Base-by-base conservation (phyloP, 306 rosid genomes). In the Dalbergia oliveri region DNA sequence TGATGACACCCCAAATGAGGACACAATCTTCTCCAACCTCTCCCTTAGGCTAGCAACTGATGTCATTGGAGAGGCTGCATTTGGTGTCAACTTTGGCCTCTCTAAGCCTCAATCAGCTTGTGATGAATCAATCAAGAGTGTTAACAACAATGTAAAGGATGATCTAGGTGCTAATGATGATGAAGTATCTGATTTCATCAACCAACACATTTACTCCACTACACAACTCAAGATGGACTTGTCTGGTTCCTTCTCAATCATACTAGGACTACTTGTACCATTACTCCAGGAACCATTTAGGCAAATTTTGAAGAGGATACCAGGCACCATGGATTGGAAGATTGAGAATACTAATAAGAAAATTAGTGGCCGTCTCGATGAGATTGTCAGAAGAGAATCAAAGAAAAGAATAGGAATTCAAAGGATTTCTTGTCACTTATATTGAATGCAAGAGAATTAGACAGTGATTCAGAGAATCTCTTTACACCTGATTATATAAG, bases 211-310 rank as follows among this genome's bases (percentile, higher is more conserved):
- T 11, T 95, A 93, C 83, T 95, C 99, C 76, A 93, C 97, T 50
- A 86, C 98, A 11, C 96, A 95, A 49, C 92, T 95, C 12, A 95
- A 93, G 83, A 91, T 95, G 98, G 99, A 95, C 79, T 77, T 95
- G 18, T 88, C 99, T 3, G 99, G 99, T 71, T 93, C 97, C n/a
- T 86, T 95, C 39, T 95, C 99, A 8, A 95, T 95, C 81, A 90
- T 96, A 47, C 76, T 96, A 2, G 99, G 99, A n/a, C 77, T 96
- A 51, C 87, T 96, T 64, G 81, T 83, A 13, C 99, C 98, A 0
- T 64, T 90, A 8, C 90, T 93, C 15, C 97, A 96, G 64, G 98
- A 93, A 80, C 98, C 99, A 15, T 88, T 93, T 71, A 74, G 98
- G 76, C 97, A 90, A 43, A 82, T 93, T 45, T 72, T 93, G 56